Evolutionary conservation across 2,329 filamentous ascomycete genomes (phyloP).

Genomic region (Triangularia setosa): DNA sequence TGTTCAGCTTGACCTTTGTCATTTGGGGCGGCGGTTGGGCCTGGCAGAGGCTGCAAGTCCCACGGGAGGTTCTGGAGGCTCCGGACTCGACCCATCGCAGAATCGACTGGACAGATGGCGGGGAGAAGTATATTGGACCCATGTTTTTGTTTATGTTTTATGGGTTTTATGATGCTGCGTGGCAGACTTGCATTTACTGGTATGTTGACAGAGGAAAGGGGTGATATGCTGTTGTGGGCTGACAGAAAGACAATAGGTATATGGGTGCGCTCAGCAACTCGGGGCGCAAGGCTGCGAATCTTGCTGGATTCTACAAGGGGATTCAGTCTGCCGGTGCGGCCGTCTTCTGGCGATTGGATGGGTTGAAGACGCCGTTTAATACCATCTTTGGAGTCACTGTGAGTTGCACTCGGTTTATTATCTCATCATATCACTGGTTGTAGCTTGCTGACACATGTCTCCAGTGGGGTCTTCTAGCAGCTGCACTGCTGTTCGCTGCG

Average conservation of each 20-base stretch:
- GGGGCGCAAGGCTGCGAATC: slow-evolving; percentile 84
- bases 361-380: slow-evolving; percentile 59
- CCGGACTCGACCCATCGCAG: slow-evolving; percentile 25
- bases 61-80: slow-evolving; percentile 38
- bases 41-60: slow-evolving; percentile 62
- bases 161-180: slow-evolving; percentile 82
- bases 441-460: slow-evolving; percentile 1
- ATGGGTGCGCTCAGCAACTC: slow-evolving; percentile 95
- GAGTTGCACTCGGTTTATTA: slow-evolving; percentile 22
- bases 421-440: not conserved
- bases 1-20: slow-evolving; percentile 68
- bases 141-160: slow-evolving; percentile 92
- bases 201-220: slow-evolving; percentile 55
- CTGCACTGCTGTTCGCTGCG: slow-evolving; percentile 69
- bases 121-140: slow-evolving; percentile 61
- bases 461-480: slow-evolving; percentile 70
- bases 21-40: slow-evolving; percentile 82
- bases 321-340: slow-evolving; percentile 85
- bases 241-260: slow-evolving; percentile 50
- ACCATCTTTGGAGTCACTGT: slow-evolving; percentile 62
- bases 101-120: slow-evolving; percentile 62
- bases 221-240: not conserved
- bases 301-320: slow-evolving; percentile 55
- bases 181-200: slow-evolving; percentile 92
- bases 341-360: slow-evolving; percentile 69